These are phyloP conservation scores for Ochromonas danica DNA, from an alignment of 108 stramenopile genomes.

Conservation along the genomic window DNA sequence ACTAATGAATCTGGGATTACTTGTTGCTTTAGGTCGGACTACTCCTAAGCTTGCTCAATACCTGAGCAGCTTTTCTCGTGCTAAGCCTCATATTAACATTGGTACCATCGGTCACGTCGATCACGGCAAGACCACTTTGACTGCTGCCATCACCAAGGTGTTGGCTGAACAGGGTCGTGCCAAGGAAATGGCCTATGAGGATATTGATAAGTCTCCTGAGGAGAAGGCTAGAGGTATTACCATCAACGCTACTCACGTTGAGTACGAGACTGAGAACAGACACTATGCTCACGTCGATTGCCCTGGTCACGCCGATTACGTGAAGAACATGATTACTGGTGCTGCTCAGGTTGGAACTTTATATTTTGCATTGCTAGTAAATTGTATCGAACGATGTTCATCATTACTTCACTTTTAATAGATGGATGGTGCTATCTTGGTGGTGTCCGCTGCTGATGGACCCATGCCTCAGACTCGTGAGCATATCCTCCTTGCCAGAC, in stretches of 20 bases:
- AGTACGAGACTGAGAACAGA: conserved; percentile 84
- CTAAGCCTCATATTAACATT: conserved; percentile 97
- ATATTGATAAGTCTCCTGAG: conserved; percentile 97
- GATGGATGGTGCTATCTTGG: conserved; percentile 98
- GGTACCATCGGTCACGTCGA: conserved; percentile 92
- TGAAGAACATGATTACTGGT: conserved; percentile 99
- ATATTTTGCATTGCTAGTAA: too few relatives aligned
- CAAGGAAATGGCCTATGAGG: conserved; percentile 63
- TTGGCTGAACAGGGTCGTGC: conserved; percentile 80
- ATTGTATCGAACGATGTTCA: too few relatives aligned
- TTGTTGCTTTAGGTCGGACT: too few relatives aligned
- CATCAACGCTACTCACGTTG: conserved; percentile 94
- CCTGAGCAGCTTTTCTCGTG: too few relatives aligned
- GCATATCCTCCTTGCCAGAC: conserved; percentile 96
- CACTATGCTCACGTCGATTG: conserved; percentile 99
- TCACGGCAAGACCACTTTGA: conserved; percentile 99
- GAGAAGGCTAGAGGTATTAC: conserved; percentile 77
- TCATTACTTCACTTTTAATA: background rate
- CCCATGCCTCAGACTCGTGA: conserved; percentile 99
- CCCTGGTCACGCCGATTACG: conserved; percentile 99
- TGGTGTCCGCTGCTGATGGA: conserved; percentile 97
- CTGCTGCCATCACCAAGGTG: conserved; percentile 97
- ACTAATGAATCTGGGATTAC: too few relatives aligned
- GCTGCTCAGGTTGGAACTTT: too few relatives aligned
- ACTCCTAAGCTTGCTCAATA: too few relatives aligned